Evolutionary conservation across 108 stramenopile species (phyloP), one percentile per base, ranked within the genome.

Genomic region (Skeletonema tropicum): DNA sequence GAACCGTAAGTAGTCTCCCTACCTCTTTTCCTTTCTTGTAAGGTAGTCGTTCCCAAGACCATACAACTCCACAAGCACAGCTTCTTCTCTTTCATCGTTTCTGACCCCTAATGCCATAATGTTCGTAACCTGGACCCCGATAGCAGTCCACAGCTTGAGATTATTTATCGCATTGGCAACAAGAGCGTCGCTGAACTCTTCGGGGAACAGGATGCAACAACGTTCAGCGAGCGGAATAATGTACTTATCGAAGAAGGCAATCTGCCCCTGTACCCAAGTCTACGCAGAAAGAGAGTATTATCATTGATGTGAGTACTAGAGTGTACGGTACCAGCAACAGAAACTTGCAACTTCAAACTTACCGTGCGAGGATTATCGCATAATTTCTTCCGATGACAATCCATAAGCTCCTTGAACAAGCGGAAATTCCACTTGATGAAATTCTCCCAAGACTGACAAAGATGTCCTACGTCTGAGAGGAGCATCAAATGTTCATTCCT

Each of bases 341-440:
- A n/a, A 15, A 45, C 15, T n/a, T 45, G 15, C 42, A 45, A 3
- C 15, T 45, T 45, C 42, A 42, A 60, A 55, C 52, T 55, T 55
- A 72, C 66, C 11, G 29, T 48, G 12, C 73, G 32, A 15, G 83
- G 83, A 58, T 84, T 70, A n/a, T 46, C 38, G n/a, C 66, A 57
- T n/a, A 60, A 49, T 12, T 68, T 68, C 48, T 74, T 74, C 58
- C 35, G 57, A 19, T 73, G 52, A 29, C 74, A 74, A 1, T 39
- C 45, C 17, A 66, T 59, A 23, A 84, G 55, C 67, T 87, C 86
- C 35, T 82, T 82, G 73, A 74, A 87, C 11, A 87, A 72, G 30
- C 76, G 49, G 38, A 77, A 77, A 49, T 87, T 85, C 84, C 84
- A 87, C 57, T 82, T 85, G 23, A 65, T 64, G 39, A 82, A 87